Evolutionary conservation across 2,329 filamentous ascomycete genomes (phyloP), one percentile per base, ranked within the genome.

Genomic region (Fusarium oxysporum): DNA sequence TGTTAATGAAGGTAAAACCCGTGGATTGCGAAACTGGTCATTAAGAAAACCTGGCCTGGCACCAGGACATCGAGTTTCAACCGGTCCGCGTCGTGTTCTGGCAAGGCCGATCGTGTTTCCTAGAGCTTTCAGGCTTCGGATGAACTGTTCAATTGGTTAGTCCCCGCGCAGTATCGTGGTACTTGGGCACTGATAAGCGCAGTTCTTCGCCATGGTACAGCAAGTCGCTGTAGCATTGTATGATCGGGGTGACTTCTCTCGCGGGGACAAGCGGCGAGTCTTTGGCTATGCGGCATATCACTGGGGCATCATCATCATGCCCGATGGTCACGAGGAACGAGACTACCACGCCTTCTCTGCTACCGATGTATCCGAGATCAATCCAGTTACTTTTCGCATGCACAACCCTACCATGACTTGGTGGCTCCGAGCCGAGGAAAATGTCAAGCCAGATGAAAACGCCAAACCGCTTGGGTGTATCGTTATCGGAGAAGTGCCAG

Each of bases 391-490:
- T 2, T 80, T 78, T 10, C 74, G 79, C 50, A 69, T 81, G 75
- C 70, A 48, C 6, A 82, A 82, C 47, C 80, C 80, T 19, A 70
- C 66, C 40, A 80, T 81, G 78, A 73, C 78, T 54, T 82, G 79
- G 80, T 78, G 76, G 78, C 73, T 79, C 3, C 71, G 74, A 16
- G 35, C 41, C 25, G 64, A 71, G 41, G 33, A 65, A 41, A 63
- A 74, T 19, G 54, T 74, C 8, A 67, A 78, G 30, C 66, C 72
- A 35, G n/a, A 21, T 6, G 55, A 66, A 19, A 73, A 62, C 54
- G 13, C 21, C 5, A 81, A 81, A 65, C 71, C 80, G 1, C 35
- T 81, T 11, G 79, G 79, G 11, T 65, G 73, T 11, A 70, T 81
- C 7, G 40, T 80, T 12, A 73, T 81, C 16, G 79, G 80, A 17